Base-by-base conservation (phyloP, 768 basidiomycete genomes). In the Russula sp. region DNA sequence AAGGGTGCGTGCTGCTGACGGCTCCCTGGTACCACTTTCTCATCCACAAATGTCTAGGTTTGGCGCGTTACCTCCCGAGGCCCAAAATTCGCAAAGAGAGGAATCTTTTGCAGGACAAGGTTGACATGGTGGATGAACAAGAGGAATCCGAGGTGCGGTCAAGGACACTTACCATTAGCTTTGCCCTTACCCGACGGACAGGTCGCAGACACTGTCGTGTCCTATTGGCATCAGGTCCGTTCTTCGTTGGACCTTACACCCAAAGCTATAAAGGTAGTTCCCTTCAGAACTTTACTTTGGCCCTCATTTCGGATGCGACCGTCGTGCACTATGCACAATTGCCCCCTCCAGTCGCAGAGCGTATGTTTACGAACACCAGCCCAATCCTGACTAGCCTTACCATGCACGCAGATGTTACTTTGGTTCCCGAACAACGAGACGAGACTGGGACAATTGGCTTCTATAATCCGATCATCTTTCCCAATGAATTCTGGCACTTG, bases 401-500 rank as follows among this genome's bases (percentile, higher is more conserved):
- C 35, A 9, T 58, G 29, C 10, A 36, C 54, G 58, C 68, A 88
- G 90, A 90, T 71, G 72, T 93, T 49, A 75, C 83, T 56, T 70
- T 93, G 43, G 76, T 87, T 42, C 78, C 82, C 5, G 78, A 75
- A 29, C 68, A 77, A 58, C 83, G 88, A 41, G 88, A 91, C 64
- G 73, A 80, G 41, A 82, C 83, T 25, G 86, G 87, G 5, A 80
- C 78, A 3, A 80, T 79, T 62, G 88, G 83, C 3, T 83, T 79
- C 65, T 93, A 95, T 79, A 88, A 85, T 69, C 96, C 96, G 9
- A 85, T 95, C 61, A 71, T 98, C 41, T 98, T 88, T 73, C 83
- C 92, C 14, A 98, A 98, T 70, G 93, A 97, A 70, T 98, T 98
- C 74, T 98, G 96, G 93, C 83, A 88, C 65, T 80, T 93, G 35